Evolutionary conservation across 345 rosid species (phyloP).

Genomic region (Cochlearia excelsa): DNA sequence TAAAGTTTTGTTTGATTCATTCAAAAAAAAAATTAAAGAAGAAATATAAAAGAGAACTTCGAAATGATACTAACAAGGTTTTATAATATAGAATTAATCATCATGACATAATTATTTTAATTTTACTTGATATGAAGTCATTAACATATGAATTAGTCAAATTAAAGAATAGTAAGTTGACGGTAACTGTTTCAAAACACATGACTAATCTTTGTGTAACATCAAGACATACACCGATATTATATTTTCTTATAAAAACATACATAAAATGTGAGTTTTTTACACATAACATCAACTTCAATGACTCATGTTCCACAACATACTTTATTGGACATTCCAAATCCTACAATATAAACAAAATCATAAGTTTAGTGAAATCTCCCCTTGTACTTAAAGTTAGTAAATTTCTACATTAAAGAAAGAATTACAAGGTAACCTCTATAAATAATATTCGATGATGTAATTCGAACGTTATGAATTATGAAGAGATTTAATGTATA

Average conservation of each 20-base stretch:
- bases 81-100: background rate
- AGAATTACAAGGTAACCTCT: too few species aligned
- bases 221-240: conserved; percentile 48
- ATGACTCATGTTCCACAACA: conserved; percentile 71
- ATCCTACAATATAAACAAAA: conserved; percentile 49
- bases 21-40: conserved; percentile 1
- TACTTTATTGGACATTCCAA: conserved; percentile 49
- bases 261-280: conserved; percentile 34
- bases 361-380: too few species aligned
- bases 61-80: conserved; percentile 2
- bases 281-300: conserved; percentile 54
- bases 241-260: too few species aligned
- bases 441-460: too few species aligned
- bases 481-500: too few species aligned
- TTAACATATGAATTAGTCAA: conserved; percentile 27
- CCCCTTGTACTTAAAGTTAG: background rate
- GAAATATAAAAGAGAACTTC: conserved; percentile 7
- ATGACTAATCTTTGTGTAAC: conserved; percentile 38
- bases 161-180: conserved; percentile 33
- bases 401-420: background rate
- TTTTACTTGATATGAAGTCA: conserved; percentile 35
- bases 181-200: conserved; percentile 75
- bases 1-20: background rate
- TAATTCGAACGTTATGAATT: too few species aligned
- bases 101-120: background rate